Evolutionary conservation across 176 grass and related monocot species (phyloP), one percentile per base, ranked within the genome.

Genomic region (Sorghum bicolor): DNA sequence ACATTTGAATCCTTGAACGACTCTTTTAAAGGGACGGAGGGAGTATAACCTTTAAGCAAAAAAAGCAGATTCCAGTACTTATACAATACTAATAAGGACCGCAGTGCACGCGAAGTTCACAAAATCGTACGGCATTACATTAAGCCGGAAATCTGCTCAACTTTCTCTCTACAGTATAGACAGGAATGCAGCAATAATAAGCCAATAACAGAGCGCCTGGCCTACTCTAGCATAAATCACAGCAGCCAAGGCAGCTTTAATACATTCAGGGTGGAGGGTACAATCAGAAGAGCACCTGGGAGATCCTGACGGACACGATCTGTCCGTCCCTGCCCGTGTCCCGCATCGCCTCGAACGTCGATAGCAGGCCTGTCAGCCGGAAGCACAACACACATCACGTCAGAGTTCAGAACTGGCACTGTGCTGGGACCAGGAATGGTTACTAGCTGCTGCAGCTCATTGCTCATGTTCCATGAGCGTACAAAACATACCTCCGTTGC

Each of bases 261-360:
- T 61, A 80, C 69, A 75, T 81, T 78, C 52, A 63, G n/a, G 24
- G 10, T 2, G 24, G 53, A 78, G 67, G 17, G 72, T 15, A 45
- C 58, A 58, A 86, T 94, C 84, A 94, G 19, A 85, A 34, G 61
- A 93, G 87, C 72, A 92, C 85, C 85, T 95, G 93, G 5, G 91
- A 90, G 80, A 95, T 92, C 85, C 96, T 87, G 11, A 90, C 82
- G 14, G 89, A 93, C n/a, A 98, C 93, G 32, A 98, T 82, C 82
- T 95, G 82, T 12, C 82, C 85, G 13, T 92, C 83, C 65, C 76
- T 45, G 8, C 19, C 60, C n/a, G 34, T 85, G 83, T 89, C 88
- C 66, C 86, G 73, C 93, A 98, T 95, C 14, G 63, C 83, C 57
- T 98, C 72, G 74, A 93, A 98, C 61, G 32, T 86, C 58, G 92